Conservation (phyloP, 2,329 filamentous ascomycete species). For the Monosporascus sp. region DNA sequence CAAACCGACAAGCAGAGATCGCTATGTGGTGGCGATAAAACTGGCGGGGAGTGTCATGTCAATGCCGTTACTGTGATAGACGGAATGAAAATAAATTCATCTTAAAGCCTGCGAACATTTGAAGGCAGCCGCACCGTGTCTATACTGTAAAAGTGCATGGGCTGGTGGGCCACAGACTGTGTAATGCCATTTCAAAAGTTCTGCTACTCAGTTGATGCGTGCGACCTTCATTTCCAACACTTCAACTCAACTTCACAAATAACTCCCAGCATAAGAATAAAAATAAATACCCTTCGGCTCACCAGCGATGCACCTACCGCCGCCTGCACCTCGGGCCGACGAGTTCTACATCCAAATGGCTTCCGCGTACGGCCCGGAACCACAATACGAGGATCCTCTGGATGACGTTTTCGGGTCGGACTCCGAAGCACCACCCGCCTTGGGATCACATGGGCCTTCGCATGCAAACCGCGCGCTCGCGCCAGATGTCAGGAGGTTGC, state of each 20-base stretch:
- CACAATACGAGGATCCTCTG: constrained; percentile 5
- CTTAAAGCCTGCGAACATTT: background rate
- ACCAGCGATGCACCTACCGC: constrained; percentile 10
- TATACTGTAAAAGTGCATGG: background rate
- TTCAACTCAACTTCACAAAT: background rate
- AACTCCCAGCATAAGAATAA: background rate
- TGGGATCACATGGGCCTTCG: constrained; percentile 1
- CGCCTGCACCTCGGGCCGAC: constrained; percentile 6
- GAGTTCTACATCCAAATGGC: constrained; percentile 10
- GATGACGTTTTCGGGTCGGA: constrained; percentile 11
- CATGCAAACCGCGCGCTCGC: constrained; percentile 30
- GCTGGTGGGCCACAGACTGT: background rate
- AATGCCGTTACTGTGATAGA: background rate
- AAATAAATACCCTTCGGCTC: background rate
- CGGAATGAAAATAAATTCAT: no score
- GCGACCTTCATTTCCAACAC: background rate
- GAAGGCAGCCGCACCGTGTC: background rate
- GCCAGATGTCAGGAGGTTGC: constrained; percentile 68
- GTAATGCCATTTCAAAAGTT: background rate
- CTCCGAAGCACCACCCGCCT: constrained; percentile 3
- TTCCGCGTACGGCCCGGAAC: background rate
- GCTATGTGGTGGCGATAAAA: background rate
- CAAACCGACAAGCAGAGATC: background rate
- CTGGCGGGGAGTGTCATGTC: background rate
- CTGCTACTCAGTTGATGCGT: background rate